phyloP scores from a whole-genome alignment of 768 basidiomycete species.

The Pholiota molesta region DNA sequence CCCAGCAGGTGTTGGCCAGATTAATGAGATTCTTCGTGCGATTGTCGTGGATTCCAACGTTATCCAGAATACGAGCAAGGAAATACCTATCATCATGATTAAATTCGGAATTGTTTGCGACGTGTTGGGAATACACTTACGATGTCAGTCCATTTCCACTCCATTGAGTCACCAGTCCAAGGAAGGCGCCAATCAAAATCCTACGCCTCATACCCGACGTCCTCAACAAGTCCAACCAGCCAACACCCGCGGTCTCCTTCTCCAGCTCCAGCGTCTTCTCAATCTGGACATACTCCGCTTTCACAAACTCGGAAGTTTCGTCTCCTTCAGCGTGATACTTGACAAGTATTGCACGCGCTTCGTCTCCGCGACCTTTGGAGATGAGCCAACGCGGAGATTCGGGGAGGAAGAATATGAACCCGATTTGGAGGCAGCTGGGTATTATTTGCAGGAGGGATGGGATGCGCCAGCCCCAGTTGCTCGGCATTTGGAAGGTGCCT shows the following conservation, averaged over 20 bases:
- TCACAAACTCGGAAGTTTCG: slow-evolving; percentile 52
- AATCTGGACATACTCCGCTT: slow-evolving; percentile 60
- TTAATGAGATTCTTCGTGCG: slow-evolving; percentile 60
- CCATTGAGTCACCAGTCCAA: slow-evolving; percentile 66
- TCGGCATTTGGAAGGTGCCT: slow-evolving; percentile 61
- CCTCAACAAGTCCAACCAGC: slow-evolving; percentile 48
- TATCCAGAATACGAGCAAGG: slow-evolving; percentile 56
- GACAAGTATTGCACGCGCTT: slow-evolving; percentile 49
- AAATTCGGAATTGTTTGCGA: background rate
- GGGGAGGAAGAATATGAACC: slow-evolving; percentile 59
- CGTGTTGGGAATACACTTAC: slow-evolving; percentile 28
- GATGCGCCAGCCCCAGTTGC: slow-evolving; percentile 71
- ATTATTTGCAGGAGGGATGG: slow-evolving; percentile 62
- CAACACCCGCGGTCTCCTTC: slow-evolving; percentile 45
- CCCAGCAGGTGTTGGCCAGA: slow-evolving; percentile 56
- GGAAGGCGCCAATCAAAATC: slow-evolving; percentile 48
- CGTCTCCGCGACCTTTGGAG: slow-evolving; percentile 52
- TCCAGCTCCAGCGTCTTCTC: slow-evolving; percentile 57
- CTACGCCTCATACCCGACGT: slow-evolving; percentile 56
- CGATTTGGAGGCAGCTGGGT: slow-evolving; percentile 55
- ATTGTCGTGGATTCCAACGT: slow-evolving; percentile 53
- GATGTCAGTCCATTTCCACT: slow-evolving; percentile 64
- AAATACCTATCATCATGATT: slow-evolving; percentile 41
- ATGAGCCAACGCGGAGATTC: slow-evolving; percentile 72
- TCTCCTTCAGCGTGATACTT: slow-evolving; percentile 69